These are phyloP conservation scores for Plenodomus tracheiphilus DNA, from an alignment of 2,329 filamentous ascomycete genomes.

Conservation along the genomic window DNA sequence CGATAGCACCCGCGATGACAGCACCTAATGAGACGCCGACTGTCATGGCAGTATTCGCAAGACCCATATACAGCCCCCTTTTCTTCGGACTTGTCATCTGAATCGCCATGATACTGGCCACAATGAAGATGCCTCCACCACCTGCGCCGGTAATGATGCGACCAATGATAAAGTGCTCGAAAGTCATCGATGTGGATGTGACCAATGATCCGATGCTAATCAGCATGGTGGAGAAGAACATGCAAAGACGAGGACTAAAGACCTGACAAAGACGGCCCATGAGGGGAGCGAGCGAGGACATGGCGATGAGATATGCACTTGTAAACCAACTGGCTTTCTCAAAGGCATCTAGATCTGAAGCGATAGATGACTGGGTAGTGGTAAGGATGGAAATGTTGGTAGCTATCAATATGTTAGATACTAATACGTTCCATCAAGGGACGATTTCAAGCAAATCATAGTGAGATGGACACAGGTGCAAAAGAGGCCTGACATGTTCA, in stretches of 20 bases:
- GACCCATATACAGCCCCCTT: conserved; percentile 72
- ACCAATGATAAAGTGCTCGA: conserved; percentile 68
- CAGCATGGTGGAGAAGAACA: conserved; percentile 63
- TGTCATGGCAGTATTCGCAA: conserved; percentile 74
- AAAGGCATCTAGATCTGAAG: conserved; percentile 73
- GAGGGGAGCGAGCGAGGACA: conserved; percentile 65
- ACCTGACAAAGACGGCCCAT: conserved; percentile 73
- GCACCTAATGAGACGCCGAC: conserved; percentile 72
- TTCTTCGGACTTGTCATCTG: conserved; percentile 69
- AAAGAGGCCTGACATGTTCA: background rate
- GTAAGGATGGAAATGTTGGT: conserved; percentile 80
- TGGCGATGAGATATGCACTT: conserved; percentile 66
- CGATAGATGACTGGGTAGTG: conserved; percentile 77
- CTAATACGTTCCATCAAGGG: too few species aligned
- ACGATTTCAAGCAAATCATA: background rate
- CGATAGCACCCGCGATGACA: conserved; percentile 68
- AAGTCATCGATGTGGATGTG: conserved; percentile 63
- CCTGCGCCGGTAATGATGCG: conserved; percentile 70
- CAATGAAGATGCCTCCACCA: conserved; percentile 71
- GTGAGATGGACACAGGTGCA: background rate
- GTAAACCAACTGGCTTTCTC: conserved; percentile 79
- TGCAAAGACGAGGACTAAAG: conserved; percentile 69
- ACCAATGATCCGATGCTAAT: conserved; percentile 66
- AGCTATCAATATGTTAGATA: conserved; percentile 43
- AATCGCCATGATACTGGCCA: conserved; percentile 75